phyloP scores from a whole-genome alignment of 192 early-diverging fungal genomes.

The Coemansia sp. region DNA sequence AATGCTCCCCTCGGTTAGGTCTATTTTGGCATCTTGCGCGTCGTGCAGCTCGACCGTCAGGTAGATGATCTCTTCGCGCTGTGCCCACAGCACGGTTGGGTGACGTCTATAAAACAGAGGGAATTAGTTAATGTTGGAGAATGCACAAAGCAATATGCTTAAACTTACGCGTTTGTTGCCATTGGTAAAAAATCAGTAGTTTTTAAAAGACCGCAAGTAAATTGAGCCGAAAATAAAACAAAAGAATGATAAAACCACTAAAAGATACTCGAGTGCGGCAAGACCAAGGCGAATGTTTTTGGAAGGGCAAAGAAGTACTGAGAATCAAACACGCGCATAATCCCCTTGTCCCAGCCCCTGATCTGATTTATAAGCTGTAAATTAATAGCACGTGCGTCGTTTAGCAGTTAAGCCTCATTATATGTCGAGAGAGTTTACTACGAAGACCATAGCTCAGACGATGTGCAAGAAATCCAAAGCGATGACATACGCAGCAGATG shows the following conservation, averaged over 20 bases:
- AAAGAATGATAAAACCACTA: background rate
- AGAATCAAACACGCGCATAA: background rate
- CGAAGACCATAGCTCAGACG: too few relatives aligned
- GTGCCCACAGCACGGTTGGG: slow-evolving; percentile 87
- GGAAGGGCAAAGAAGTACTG: background rate
- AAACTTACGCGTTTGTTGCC: background rate
- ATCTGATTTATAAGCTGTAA: background rate
- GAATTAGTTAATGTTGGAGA: background rate
- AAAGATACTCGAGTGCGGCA: background rate
- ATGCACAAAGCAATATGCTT: background rate
- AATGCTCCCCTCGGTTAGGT: slow-evolving; percentile 23
- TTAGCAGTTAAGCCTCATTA: too few relatives aligned
- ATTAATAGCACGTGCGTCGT: too few relatives aligned
- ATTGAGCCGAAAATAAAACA: background rate
- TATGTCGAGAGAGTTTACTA: too few relatives aligned
- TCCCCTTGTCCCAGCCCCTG: background rate
- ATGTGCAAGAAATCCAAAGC: too few relatives aligned
- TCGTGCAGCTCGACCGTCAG: slow-evolving; percentile 81
- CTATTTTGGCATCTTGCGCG: slow-evolving; percentile 50
- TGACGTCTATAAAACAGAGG: slow-evolving; percentile 29
- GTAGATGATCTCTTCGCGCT: slow-evolving; percentile 75
- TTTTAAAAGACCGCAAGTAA: background rate
- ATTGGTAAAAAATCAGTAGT: background rate
- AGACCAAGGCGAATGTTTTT: background rate
- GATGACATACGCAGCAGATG: too few relatives aligned